A percentile compares a stretch with the other conserved stretches of the same genome.
phyloP scores from a whole-genome alignment of 257 asterid genomes.

The Primulina huaijiensis region DNA sequence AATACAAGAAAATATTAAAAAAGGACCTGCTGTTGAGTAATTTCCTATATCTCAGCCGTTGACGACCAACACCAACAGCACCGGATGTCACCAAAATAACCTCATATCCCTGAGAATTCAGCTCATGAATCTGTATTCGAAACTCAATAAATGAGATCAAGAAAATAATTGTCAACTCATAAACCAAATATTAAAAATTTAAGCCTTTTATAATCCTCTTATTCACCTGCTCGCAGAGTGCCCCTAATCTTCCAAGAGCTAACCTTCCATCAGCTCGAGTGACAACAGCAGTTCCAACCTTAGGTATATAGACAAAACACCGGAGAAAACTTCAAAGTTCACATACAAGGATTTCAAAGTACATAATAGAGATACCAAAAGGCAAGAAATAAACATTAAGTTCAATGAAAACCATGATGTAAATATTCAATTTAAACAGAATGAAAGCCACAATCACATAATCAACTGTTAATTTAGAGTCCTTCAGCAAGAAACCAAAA shows the following conservation, averaged over 20 bases:
- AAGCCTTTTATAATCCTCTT: conserved; percentile 15
- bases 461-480: too few relatives aligned
- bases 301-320: conserved; percentile 12
- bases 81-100: conserved; percentile 96
- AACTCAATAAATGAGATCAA: conserved; percentile 25
- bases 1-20: conserved; percentile 12
- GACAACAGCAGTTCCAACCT: conserved; percentile 93
- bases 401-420: conserved; percentile 10
- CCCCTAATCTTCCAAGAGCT: conserved; percentile 95
- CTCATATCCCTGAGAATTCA: conserved; percentile 78
- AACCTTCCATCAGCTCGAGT: conserved; percentile 73
- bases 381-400: background rate
- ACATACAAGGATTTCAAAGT: background rate
- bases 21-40: conserved; percentile 79
- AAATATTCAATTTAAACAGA: background rate
- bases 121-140: conserved; percentile 76
- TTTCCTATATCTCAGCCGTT: conserved; percentile 77
- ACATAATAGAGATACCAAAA: background rate
- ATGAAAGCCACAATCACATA: conserved; percentile 1
- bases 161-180: conserved; percentile 10
- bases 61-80: conserved; percentile 98
- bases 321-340: conserved; percentile 16
- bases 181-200: background rate
- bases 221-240: conserved; percentile 94
- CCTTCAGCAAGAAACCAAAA: background rate